Base-by-base conservation (phyloP, 176 grass and related monocot genomes). In the Paspalum vaginatum region DNA sequence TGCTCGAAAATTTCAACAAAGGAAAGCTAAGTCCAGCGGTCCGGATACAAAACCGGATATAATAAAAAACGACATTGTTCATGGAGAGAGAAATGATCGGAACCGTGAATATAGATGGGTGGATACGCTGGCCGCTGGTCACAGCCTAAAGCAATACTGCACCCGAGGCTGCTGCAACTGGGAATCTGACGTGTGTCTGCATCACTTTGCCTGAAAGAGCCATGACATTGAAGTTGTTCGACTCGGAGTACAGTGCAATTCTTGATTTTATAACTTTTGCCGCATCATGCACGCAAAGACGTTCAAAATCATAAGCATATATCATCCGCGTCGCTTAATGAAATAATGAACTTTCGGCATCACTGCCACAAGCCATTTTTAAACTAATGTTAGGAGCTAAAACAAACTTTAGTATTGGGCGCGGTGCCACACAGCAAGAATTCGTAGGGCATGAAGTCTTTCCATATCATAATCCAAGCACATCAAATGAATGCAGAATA, bases 171-270 rank as follows among this genome's bases (percentile, higher is more conserved):
- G 4, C 48, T 14, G 48, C 47, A 80, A 20, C n/a, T 41, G 18
- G 52, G 21, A 77, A 59, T 17, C 13, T 20, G 11, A 22, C 37
- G 9, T 42, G 38, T 16, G 65, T 7, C 53, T 58, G 24, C 20
- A 57, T 68, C 74, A 50, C 47, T 69, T 87, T 89, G 74, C 78
- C 70, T 40, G 91, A 89, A 38, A 97, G 74, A 50, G 81, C 88
- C 94, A 97, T 97, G 60, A 88, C 94, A 85, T 89, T 93, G 70
- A 97, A 97, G 79, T 97, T 97, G 63, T 86, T 65, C 10, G 91
- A 94, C 11, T 82, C 61, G 4, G 94, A 64, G 65, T 92, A 90
- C 69, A 85, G 45, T 32, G 78, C 68, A 11, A 88, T 50, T 55
- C 78, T 82, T 13, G 58, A 85, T 72, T 93, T 91, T 81, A 94